These are phyloP conservation scores for Salvia sclarea DNA, from an alignment of 305 asterid genomes.

Conservation along the genomic window DNA sequence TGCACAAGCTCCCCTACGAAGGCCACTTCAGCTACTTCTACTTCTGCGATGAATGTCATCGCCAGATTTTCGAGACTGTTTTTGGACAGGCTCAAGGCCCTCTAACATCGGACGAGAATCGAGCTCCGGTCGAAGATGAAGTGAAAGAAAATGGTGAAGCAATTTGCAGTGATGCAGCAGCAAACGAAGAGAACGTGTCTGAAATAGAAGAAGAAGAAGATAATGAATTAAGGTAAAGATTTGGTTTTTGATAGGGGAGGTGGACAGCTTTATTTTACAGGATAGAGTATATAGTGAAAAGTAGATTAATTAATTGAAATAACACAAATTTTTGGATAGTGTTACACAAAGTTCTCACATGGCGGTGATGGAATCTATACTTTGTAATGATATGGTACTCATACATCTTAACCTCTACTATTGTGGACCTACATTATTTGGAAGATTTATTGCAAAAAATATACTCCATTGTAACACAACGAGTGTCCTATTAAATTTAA, in stretches of 20 bases:
- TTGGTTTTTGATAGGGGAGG: slow-evolving; percentile 2
- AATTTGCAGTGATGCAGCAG: slow-evolving; percentile 12
- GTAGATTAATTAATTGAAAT: slow-evolving; percentile 4
- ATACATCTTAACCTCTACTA: not conserved
- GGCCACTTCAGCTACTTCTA: slow-evolving; percentile 87
- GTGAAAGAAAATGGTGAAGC: slow-evolving; percentile 1
- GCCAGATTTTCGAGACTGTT: slow-evolving; percentile 60
- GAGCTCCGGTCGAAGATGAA: slow-evolving; percentile 22
- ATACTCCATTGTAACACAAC: too few relatives aligned
- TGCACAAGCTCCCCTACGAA: slow-evolving; percentile 84
- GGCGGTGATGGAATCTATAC: not conserved
- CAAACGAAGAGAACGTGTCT: slow-evolving; percentile 6
- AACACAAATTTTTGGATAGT: not conserved
- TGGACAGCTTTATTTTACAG: not conserved
- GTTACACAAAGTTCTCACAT: not conserved
- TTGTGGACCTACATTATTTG: not conserved
- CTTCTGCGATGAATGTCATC: slow-evolving; percentile 84
- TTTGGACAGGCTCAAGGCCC: slow-evolving; percentile 87
- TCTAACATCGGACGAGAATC: slow-evolving; percentile 34
- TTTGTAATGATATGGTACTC: not conserved
- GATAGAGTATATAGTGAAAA: slow-evolving; percentile 16
- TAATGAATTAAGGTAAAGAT: slow-evolving; percentile 8
- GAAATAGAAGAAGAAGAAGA: not conserved
- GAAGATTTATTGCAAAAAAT: not conserved
- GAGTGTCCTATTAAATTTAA: too few relatives aligned